Evolutionary conservation across 2,329 filamentous ascomycete genomes (phyloP).

Genomic region (Xylaria arbuscula): DNA sequence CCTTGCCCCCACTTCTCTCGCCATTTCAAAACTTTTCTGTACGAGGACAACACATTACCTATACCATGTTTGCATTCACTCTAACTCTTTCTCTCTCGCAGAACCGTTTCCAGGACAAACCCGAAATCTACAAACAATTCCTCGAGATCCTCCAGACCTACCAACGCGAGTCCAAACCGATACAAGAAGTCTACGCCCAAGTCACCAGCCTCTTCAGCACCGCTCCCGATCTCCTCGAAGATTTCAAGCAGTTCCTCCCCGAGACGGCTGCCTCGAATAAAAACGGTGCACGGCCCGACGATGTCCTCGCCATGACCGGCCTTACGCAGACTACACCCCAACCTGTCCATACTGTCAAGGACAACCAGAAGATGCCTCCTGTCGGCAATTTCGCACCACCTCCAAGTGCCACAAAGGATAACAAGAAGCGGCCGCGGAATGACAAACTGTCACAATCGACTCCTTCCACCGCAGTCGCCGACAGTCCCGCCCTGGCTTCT

Average conservation of each 20-base stretch:
- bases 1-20: constrained; percentile 39
- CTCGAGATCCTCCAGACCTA: constrained; percentile 98
- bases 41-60: constrained; percentile 31
- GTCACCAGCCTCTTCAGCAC: constrained; percentile 94
- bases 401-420: constrained; percentile 84
- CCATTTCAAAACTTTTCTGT: constrained; percentile 36
- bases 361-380: constrained; percentile 85
- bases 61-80: neutral
- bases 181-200: constrained; percentile 97
- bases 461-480: constrained; percentile 57
- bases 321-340: constrained; percentile 65
- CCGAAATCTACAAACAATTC: constrained; percentile 99
- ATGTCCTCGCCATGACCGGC: constrained; percentile 69
- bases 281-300: constrained; percentile 70
- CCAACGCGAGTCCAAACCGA: constrained; percentile 96
- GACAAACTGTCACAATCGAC: constrained; percentile 65
- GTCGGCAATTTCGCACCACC: constrained; percentile 93
- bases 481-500: constrained; percentile 54
- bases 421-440: constrained; percentile 82
- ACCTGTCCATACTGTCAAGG: constrained; percentile 59
- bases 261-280: constrained; percentile 78
- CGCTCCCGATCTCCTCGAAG: constrained; percentile 93
- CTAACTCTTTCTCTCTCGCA: constrained; percentile 53
- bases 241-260: constrained; percentile 98
- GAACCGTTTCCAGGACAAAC: constrained; percentile 96